phyloP scores from a whole-genome alignment of 2,329 filamentous ascomycete species.

The Curvularia sp. region DNA sequence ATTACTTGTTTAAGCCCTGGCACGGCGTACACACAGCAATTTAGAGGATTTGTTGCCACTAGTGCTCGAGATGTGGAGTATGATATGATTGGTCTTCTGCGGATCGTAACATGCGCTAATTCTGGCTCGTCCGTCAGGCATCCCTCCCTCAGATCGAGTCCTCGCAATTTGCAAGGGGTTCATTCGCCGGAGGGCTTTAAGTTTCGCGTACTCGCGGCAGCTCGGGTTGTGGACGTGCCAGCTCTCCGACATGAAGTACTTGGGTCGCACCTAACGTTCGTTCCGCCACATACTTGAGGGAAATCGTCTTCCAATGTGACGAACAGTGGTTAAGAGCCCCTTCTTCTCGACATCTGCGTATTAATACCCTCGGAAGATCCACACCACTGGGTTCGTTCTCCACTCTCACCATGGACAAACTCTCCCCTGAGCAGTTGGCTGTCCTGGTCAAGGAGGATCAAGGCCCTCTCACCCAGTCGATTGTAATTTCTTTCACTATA shows the following conservation, averaged over 20 bases:
- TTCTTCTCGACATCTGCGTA: background rate
- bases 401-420: constrained; percentile 18
- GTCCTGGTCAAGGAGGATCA: constrained; percentile 25
- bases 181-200: constrained; percentile 7
- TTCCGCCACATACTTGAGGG: background rate
- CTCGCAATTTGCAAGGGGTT: background rate
- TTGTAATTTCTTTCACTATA: constrained; percentile 30
- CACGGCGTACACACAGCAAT: background rate
- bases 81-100: background rate
- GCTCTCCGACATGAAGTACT: constrained; percentile 4
- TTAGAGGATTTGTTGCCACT: background rate
- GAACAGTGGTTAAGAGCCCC: background rate
- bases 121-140: constrained; percentile 10
- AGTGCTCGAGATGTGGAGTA: background rate
- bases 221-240: constrained; percentile 1
- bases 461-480: constrained; percentile 23
- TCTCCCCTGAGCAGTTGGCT: constrained; percentile 28
- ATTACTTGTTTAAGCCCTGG: background rate
- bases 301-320: constrained; percentile 2
- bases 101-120: background rate
- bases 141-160: constrained; percentile 3
- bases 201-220: constrained; percentile 10
- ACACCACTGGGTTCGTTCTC: background rate
- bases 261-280: constrained; percentile 4
- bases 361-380: constrained; percentile 5